Base-by-base conservation (phyloP, 768 basidiomycete genomes). In the Suillus variegatus region DNA sequence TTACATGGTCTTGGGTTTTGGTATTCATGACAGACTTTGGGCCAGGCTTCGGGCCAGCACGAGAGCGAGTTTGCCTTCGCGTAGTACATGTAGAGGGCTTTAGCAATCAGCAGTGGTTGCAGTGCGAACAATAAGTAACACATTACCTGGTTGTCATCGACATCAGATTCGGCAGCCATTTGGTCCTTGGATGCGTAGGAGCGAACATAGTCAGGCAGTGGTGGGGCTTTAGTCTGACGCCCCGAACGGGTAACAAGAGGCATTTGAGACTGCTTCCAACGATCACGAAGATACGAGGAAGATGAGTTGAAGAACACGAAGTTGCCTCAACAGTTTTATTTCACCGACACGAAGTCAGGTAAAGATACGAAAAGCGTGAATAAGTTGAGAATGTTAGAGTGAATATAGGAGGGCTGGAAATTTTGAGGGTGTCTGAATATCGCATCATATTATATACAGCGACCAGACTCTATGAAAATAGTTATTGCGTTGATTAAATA, bases 271-370 rank as follows among this genome's bases (percentile, higher is more conserved):
- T 20, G 52, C 32, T 54, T 54, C 32, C 32, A 6, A 35, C 9
- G 1, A 35, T 54, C 52, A 54, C 10, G 18, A 35, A 54, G 52
- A 54, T 54, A 54, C 9, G 2, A 54, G 18, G 32, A 54, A 54
- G 52, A 54, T 12, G 1, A 54, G 32, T 54, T 35, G 52, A 54
- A 54, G 32, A 54, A 54, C 52, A 54, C 10, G 18, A 54, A 54
- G 52, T 54, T 54, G 52, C 10, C 49, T 35, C 52, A 35, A 54
- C 52, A 20, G 52, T 54, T 54, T 35, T 35, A 54, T 54, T 54
- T 35, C 52, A 54, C 52, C 18, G 32, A 54, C 52, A 51, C 49
- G 6, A 51, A 51, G 49, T 51, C 49, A 51, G 49, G 49, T 51
- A 25, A 51, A 7, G 13, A 51, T 51, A 25, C 22, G 47, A 49